Base-by-base conservation (phyloP, 1,284 basidiomycete species). In the Microstroma glucosiphilum region DNA sequence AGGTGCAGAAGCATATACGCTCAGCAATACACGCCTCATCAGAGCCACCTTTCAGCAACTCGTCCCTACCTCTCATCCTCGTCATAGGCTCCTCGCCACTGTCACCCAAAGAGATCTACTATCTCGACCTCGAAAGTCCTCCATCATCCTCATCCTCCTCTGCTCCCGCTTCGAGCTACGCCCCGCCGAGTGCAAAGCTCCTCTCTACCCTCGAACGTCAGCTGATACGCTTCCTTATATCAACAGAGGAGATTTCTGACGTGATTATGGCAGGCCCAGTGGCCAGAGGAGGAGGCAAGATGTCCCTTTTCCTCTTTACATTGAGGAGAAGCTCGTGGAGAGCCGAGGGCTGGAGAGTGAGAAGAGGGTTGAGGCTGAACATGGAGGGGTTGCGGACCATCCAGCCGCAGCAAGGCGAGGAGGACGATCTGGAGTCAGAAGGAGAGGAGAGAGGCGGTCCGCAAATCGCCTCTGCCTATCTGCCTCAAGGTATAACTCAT, bases 201-300 rank as follows among this genome's bases (percentile, higher is more conserved):
- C 56, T 40, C 30, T 13, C 37, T 40, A 23, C 40, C 17, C 57
- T 58, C 17, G 57, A 58, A 40, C 57, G 41, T 8, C 9, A 25
- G n/a, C 57, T 58, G 12, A 42, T 58, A 12, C 57, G 57, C 57
- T 58, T 58, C 43, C 57, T 58, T 13, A n/a, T 58, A 12, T 19
- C 15, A 23, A 25, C 51, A 25, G 51, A 54, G 26, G 51, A 54
- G 15, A 15, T 54, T 6, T 48, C 30, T 3, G 30, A 37, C 30
- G 30, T 37, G 30, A 37, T 37, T 9, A 37, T 37, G 46, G n/a
- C 4, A 48, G 46, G 12, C 17, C n/a, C 46, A 48, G 17, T 48
- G 46, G 46, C 46, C 6, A 4, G 23, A n/a, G 23, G n/a, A 48
- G 17, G 17, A 23, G 23, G 46, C 17, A n/a, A n/a, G 46, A 48